Base-by-base conservation (phyloP, 2,329 filamentous ascomycete species). In the Cladosporium halotolerans region DNA sequence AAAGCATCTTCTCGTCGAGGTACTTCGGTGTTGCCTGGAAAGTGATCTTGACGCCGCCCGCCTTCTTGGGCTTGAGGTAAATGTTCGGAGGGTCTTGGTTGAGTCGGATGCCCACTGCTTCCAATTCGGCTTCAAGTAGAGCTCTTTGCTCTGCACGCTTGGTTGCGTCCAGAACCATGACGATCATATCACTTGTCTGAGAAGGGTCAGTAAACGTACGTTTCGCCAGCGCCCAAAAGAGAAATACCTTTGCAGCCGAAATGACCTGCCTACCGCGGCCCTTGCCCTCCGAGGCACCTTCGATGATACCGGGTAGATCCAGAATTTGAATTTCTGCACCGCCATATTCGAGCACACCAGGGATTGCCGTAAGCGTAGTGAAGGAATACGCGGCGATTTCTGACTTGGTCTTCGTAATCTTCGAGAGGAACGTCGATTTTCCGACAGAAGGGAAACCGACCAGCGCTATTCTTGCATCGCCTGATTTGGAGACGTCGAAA, bases 391-490 rank as follows among this genome's bases (percentile, higher is more conserved):
- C 88, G 1, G 93, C 93, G 28, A 96, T 90, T 70, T 96, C 92
- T 47, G 90, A 96, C 67, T 89, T 90, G 38, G 95, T 99, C 75
- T 96, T 97, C 46, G 93, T 99, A 69, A 99, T 95, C 68, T 97
- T 96, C 45, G 91, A 96, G n/a, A 99, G 72, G 68, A 99, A 97
- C 0, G 93, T 99, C 2, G 93, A 99, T 76, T 99, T 99, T 70
- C 93, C 93, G 48, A 99, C 93, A 0, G 95, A 99, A 0, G 95
- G 93, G 64, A 99, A 99, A n/a, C 93, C 93, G 51, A 99, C 95
- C 2, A 99, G 82, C 1, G 95, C 90, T 73, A 99, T 97, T 66
- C 93, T 84, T 11, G 93, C 93, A 76, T 99, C 93, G 58, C 93
- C 93, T 60, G 86, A 92, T 74, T 99, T 99, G 70, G 87, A 93